Conservation (phyloP, 371 early-diverging fungal species). For the Choanephora cucurbitarum region DNA sequence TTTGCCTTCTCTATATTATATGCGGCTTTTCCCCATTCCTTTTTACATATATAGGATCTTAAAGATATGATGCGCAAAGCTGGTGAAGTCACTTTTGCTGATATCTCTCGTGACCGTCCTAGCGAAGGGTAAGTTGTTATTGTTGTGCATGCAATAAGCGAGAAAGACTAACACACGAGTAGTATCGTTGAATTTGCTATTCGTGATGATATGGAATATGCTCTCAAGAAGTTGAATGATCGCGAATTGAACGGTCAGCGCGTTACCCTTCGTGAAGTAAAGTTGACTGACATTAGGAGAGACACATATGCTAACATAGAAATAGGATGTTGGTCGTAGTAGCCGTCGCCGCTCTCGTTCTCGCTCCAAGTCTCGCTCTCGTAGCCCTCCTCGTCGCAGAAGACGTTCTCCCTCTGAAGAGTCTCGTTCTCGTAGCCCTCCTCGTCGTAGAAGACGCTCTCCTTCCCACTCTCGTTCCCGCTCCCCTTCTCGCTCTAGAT, state of each 20-base stretch:
- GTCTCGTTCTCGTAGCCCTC: slow-evolving; percentile 46
- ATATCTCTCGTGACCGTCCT: slow-evolving; percentile 78
- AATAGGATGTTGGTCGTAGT: slow-evolving; percentile 46
- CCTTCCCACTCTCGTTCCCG: slow-evolving; percentile 38
- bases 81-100: slow-evolving; percentile 94
- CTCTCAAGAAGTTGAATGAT: slow-evolving; percentile 84
- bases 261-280: slow-evolving; percentile 79
- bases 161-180: slow-evolving; percentile 12
- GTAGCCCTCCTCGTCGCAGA: slow-evolving; percentile 48
- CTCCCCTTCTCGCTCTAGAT: slow-evolving; percentile 41
- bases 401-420: slow-evolving; percentile 34
- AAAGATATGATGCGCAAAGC: slow-evolving; percentile 96
- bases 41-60: slow-evolving; percentile 72
- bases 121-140: slow-evolving; percentile 78
- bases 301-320: slow-evolving; percentile 2
- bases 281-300: background rate
- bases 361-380: slow-evolving; percentile 39
- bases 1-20: background rate
- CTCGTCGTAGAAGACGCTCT: slow-evolving; percentile 28
- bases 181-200: slow-evolving; percentile 89
- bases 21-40: slow-evolving; percentile 6
- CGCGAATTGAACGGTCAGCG: slow-evolving; percentile 83
- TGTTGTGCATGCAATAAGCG: background rate
- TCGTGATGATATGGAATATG: slow-evolving; percentile 83
- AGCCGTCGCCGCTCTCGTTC: slow-evolving; percentile 39